These are phyloP conservation scores for Penicillium flavigenum DNA, from an alignment of 495 filamentous ascomycete species.

Conservation along the genomic window DNA sequence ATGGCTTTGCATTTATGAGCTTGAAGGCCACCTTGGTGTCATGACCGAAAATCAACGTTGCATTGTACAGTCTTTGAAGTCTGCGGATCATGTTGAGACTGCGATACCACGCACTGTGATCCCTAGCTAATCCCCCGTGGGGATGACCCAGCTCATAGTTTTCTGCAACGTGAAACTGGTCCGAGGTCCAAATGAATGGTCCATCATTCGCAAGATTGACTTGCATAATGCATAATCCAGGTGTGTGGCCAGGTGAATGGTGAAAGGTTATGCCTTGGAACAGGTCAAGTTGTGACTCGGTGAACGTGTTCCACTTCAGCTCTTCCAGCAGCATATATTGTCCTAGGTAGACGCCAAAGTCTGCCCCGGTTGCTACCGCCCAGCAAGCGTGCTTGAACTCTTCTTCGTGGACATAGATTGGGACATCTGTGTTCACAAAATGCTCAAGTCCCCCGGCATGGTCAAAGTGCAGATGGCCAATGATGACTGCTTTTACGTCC, in stretches of 20 bases:
- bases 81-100: constrained; percentile 40
- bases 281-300: constrained; percentile 31
- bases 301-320: constrained; percentile 41
- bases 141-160: constrained; percentile 36
- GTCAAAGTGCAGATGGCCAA: constrained; percentile 55
- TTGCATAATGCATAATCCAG: constrained; percentile 40
- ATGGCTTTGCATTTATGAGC: constrained; percentile 21
- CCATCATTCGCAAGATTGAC: constrained; percentile 39
- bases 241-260: constrained; percentile 43
- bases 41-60: constrained; percentile 44
- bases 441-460: constrained; percentile 55
- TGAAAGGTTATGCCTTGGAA: constrained; percentile 39
- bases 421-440: constrained; percentile 48
- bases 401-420: constrained; percentile 54
- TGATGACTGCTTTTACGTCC: constrained; percentile 53
- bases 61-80: constrained; percentile 36
- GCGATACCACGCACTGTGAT: constrained; percentile 44
- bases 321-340: constrained; percentile 36
- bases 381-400: constrained; percentile 52
- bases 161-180: constrained; percentile 45
- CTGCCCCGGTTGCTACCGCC: constrained; percentile 43
- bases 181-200: constrained; percentile 47
- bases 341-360: constrained; percentile 45
- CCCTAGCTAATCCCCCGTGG: constrained; percentile 45
- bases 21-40: constrained; percentile 23